A percentile compares a stretch with the other conserved stretches of the same genome.
phyloP scores from a whole-genome alignment of 306 rosid species.

The Vicia sativa region DNA sequence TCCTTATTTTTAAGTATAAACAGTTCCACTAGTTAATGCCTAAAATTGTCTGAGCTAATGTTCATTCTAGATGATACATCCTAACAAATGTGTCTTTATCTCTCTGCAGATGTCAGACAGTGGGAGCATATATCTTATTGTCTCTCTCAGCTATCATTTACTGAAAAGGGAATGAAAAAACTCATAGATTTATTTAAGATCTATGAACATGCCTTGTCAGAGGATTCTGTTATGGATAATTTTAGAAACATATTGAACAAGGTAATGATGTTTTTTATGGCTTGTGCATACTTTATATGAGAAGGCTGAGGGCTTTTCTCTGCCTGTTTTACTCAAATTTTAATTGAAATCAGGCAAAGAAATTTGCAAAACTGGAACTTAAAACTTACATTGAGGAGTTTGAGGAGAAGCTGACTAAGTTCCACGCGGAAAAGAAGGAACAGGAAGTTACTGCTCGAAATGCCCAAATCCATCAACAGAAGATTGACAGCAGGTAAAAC shows the following conservation, averaged over 20 bases:
- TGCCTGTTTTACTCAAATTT: constrained; percentile 14
- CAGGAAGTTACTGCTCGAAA: constrained; percentile 80
- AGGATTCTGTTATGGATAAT: constrained; percentile 83
- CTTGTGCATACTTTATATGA: constrained; percentile 27
- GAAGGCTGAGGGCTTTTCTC: constrained; percentile 23
- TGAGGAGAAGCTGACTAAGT: constrained; percentile 85
- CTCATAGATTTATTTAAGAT: constrained; percentile 84
- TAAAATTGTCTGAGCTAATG: constrained; percentile 8
- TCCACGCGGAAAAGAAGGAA: constrained; percentile 81
- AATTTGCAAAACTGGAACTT: constrained; percentile 89
- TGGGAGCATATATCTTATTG: constrained; percentile 91
- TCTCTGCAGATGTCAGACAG: constrained; percentile 69
- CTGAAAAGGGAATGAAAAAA: constrained; percentile 91
- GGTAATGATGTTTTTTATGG: constrained; percentile 50
- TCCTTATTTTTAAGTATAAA: not conserved
- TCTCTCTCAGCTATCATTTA: constrained; percentile 91
- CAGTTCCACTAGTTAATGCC: constrained; percentile 5
- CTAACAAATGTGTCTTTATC: constrained; percentile 10
- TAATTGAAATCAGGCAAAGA: constrained; percentile 65
- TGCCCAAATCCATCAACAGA: constrained; percentile 77
- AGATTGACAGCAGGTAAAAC: constrained; percentile 51
- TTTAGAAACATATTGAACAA: constrained; percentile 77
- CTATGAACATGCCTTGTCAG: constrained; percentile 74
- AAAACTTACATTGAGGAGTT: constrained; percentile 84
- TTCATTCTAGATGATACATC: not conserved